phyloP scores from a whole-genome alignment of 805 yeast genomes.

The Saccharomycopsis amapae region DNA sequence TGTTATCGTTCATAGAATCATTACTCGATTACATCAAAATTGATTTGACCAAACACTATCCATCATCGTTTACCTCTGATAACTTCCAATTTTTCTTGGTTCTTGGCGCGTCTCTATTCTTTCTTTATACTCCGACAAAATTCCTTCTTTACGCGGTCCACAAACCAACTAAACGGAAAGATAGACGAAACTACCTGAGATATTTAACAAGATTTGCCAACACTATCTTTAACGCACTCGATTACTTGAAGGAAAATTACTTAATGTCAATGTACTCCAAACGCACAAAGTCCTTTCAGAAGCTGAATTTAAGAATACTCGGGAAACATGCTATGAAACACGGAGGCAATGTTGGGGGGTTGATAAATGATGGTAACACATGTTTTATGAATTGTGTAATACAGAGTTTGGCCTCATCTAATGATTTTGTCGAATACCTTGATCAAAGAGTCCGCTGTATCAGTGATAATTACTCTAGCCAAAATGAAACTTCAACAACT shows the following conservation, averaged over 20 bases:
- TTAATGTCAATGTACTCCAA: neutral
- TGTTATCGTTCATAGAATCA: too few relatives aligned
- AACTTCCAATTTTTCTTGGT: constrained; percentile 9
- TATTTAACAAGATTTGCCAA: too few relatives aligned
- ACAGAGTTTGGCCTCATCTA: constrained; percentile 74
- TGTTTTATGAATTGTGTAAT: constrained; percentile 91
- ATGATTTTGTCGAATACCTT: constrained; percentile 49
- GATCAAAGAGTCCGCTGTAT: constrained; percentile 38
- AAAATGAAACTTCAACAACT: too few relatives aligned
- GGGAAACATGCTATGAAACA: constrained; percentile 37
- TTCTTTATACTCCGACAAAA: constrained; percentile 13
- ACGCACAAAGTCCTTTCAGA: neutral
- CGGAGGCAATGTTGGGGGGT: constrained; percentile 80
- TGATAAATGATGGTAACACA: constrained; percentile 85
- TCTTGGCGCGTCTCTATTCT: constrained; percentile 12
- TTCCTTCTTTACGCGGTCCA: neutral
- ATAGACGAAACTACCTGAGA: constrained; percentile 3
- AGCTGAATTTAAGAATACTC: constrained; percentile 8
- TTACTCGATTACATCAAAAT: too few relatives aligned
- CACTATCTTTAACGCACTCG: too few relatives aligned
- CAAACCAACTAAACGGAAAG: neutral
- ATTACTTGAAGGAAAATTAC: neutral
- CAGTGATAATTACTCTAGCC: too few relatives aligned
- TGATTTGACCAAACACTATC: too few relatives aligned
- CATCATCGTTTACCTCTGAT: too few relatives aligned